Percentiles rank a stretch among this genome's conserved stretches.
These are phyloP conservation scores for Aspergillus baeticus DNA, from an alignment of 495 filamentous ascomycete genomes.

Conservation along the genomic window DNA sequence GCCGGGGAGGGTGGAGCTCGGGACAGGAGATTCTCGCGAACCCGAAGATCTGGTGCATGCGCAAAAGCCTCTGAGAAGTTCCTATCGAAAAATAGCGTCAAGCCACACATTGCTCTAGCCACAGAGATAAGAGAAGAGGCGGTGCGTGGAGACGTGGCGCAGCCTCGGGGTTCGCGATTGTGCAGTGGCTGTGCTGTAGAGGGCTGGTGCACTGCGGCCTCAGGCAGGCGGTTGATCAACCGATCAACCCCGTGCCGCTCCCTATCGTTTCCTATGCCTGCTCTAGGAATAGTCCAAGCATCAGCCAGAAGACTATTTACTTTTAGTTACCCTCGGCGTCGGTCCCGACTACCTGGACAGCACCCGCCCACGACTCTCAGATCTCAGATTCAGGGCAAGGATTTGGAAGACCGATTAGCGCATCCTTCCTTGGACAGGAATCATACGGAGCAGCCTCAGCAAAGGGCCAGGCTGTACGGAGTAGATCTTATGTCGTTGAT, in stretches of 20 bases:
- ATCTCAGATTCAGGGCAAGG: slow-evolving; percentile 11
- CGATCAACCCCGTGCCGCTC: background rate
- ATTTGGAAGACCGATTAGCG: slow-evolving; percentile 21
- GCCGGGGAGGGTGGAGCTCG: slow-evolving; percentile 16
- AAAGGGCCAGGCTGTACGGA: no score
- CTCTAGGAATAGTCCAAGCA: background rate
- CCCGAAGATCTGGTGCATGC: slow-evolving; percentile 20
- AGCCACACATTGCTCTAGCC: slow-evolving; percentile 25
- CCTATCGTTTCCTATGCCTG: background rate
- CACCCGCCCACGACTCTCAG: background rate
- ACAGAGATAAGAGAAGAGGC: slow-evolving; percentile 19
- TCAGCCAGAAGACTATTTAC: slow-evolving; percentile 2
- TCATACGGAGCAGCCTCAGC: no score
- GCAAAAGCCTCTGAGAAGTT: slow-evolving; percentile 2
- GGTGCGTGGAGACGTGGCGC: slow-evolving; percentile 15
- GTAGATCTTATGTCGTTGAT: no score
- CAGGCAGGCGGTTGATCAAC: background rate
- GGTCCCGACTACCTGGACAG: slow-evolving; percentile 21
- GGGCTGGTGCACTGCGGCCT: slow-evolving; percentile 3
- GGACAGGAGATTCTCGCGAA: slow-evolving; percentile 7
- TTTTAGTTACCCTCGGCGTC: background rate
- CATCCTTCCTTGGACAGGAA: background rate
- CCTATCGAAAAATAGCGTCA: slow-evolving; percentile 18
- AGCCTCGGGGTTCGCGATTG: slow-evolving; percentile 11
- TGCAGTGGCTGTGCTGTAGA: slow-evolving; percentile 22